Conservation (phyloP, 2,329 filamentous ascomycete species). For the Albifimbria verrucaria region DNA sequence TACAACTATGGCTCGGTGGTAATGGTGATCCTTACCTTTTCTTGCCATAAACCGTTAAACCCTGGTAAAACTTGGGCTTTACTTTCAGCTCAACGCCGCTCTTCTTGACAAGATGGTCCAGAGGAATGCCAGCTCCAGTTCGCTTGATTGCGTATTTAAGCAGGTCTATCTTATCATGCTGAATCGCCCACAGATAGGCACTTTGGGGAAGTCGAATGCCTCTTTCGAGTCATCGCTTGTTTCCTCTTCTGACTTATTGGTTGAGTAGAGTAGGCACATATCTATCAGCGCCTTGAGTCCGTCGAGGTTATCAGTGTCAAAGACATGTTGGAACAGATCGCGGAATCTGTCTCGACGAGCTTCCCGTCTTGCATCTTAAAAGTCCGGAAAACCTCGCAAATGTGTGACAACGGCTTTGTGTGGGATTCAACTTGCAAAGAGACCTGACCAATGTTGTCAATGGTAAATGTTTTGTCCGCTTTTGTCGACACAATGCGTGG, state of each 20-base stretch:
- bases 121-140: slow-evolving; percentile 65
- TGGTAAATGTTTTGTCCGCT: slow-evolving; percentile 66
- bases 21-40: slow-evolving; percentile 44
- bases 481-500: slow-evolving; percentile 50
- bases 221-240: slow-evolving; percentile 29
- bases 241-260: slow-evolving; percentile 28
- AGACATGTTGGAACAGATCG: slow-evolving; percentile 40
- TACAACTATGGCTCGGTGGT: not conserved
- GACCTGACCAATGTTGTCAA: slow-evolving; percentile 71
- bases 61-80: slow-evolving; percentile 72
- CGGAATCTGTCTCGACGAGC: slow-evolving; percentile 3
- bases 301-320: slow-evolving; percentile 49
- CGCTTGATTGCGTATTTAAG: slow-evolving; percentile 62
- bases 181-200: slow-evolving; percentile 42
- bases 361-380: slow-evolving; percentile 29
- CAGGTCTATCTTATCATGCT: slow-evolving; percentile 49
- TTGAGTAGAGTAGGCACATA: slow-evolving; percentile 42
- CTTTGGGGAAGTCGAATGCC: slow-evolving; percentile 34
- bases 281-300: slow-evolving; percentile 58
- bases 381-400: slow-evolving; percentile 38
- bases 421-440: slow-evolving; percentile 66
- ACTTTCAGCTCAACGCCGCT: slow-evolving; percentile 60
- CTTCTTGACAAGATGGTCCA: slow-evolving; percentile 63
- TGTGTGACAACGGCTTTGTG: slow-evolving; percentile 49
- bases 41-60: slow-evolving; percentile 70